Evolutionary conservation across 169 alveolate species (phyloP).

Genomic region (Plasmodium falciparum): DNA sequence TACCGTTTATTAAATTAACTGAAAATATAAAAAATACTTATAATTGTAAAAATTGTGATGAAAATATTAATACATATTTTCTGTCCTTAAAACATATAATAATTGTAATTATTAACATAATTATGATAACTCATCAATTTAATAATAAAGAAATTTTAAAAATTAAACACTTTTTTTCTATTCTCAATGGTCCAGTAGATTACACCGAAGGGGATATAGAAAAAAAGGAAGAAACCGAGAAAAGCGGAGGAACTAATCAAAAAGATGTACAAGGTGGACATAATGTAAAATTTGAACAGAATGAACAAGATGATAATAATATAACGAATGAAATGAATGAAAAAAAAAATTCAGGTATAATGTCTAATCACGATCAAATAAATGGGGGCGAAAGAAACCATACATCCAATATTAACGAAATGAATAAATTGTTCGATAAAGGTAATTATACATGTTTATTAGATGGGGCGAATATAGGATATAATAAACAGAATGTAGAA

Average conservation of each 20-base stretch:
- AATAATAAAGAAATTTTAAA: conserved; percentile 60
- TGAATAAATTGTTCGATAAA: conserved; percentile 25
- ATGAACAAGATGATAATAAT: background rate
- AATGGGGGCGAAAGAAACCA: background rate
- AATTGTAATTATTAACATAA: conserved; percentile 57
- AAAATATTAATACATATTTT: conserved; percentile 64
- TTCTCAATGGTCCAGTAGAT: conserved; percentile 20
- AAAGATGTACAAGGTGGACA: background rate
- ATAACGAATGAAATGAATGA: background rate
- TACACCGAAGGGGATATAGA: background rate
- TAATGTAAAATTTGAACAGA: background rate
- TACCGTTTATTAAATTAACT: conserved; percentile 60
- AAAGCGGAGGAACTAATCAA: background rate
- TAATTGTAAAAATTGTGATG: conserved; percentile 72
- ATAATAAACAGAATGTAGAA: conserved; percentile 73
- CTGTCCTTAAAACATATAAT: conserved; percentile 55
- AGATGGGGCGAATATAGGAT: conserved; percentile 76
- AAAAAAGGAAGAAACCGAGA: background rate
- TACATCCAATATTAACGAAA: background rate
- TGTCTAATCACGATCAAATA: background rate
- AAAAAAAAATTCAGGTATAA: background rate
- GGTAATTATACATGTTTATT: conserved; percentile 65
- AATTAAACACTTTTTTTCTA: conserved; percentile 61
- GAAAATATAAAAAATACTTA: conserved; percentile 57
- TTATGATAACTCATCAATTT: conserved; percentile 59